These are phyloP conservation scores for Ceratobasidium sp. DNA, from an alignment of 1,284 basidiomycete species.

Conservation along the genomic window DNA sequence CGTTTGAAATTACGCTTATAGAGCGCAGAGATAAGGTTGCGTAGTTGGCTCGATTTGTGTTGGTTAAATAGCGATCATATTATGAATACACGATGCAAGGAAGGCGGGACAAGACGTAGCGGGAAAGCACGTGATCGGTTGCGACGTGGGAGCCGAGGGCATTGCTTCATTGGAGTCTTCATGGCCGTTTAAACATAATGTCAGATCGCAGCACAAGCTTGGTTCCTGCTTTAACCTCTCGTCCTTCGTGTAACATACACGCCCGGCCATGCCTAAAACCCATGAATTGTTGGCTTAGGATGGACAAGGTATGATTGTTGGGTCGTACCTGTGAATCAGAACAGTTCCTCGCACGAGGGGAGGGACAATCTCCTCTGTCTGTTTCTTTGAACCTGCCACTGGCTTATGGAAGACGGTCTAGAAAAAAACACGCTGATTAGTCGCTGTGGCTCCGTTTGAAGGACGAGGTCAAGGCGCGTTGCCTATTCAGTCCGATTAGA, in stretches of 20 bases:
- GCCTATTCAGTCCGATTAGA: background rate
- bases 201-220: slow-evolving; percentile 86
- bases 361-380: slow-evolving; percentile 69
- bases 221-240: slow-evolving; percentile 71
- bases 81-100: no score
- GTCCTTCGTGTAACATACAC: slow-evolving; percentile 84
- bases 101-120: no score
- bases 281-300: no score
- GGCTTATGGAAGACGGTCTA: slow-evolving; percentile 81
- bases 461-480: background rate
- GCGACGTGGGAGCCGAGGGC: no score
- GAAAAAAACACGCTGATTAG: no score
- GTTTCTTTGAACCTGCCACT: slow-evolving; percentile 56
- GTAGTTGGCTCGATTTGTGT: no score
- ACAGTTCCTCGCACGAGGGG: slow-evolving; percentile 76
- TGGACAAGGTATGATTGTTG: background rate
- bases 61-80: no score
- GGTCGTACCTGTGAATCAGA: slow-evolving; percentile 75
- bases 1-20: slow-evolving; percentile 1
- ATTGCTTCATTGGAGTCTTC: no score
- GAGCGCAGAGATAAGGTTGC: background rate
- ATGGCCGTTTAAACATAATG: slow-evolving; percentile 68
- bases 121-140: no score
- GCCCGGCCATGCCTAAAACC: slow-evolving; percentile 80
- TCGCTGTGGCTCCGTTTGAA: no score